A percentile compares a stretch with the other conserved stretches of the same genome.
These are phyloP conservation scores for Boletus sp. DNA, from an alignment of 768 basidiomycete genomes.

Conservation along the genomic window DNA sequence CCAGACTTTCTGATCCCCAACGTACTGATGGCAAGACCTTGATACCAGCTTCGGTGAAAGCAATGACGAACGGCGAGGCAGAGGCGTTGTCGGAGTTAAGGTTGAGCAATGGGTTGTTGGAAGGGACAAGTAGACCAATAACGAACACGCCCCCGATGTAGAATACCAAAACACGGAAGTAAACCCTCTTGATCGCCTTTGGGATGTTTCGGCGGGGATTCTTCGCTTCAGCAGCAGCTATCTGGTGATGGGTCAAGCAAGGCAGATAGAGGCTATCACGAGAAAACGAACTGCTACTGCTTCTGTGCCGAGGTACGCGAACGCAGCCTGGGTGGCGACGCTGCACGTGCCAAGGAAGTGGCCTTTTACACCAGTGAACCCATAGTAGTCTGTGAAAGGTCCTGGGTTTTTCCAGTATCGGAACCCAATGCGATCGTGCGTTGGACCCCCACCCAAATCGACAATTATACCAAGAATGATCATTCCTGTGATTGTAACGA, in stretches of 20 bases:
- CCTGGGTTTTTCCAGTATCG: conserved; percentile 54
- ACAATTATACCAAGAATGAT: conserved; percentile 46
- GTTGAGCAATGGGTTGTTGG: conserved; percentile 40
- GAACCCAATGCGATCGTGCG: conserved; percentile 48
- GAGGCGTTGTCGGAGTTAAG: conserved; percentile 39
- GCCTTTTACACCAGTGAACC: conserved; percentile 42
- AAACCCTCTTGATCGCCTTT: conserved; percentile 43
- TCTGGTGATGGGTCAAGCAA: conserved; percentile 18
- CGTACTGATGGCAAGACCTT: conserved; percentile 49
- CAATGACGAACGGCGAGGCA: conserved; percentile 57
- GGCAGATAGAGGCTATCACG: background rate
- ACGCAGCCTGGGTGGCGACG: conserved; percentile 56
- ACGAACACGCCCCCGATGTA: conserved; percentile 41
- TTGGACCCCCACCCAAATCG: conserved; percentile 54
- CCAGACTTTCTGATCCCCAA: background rate
- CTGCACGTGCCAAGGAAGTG: conserved; percentile 51
- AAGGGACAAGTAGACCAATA: conserved; percentile 49
- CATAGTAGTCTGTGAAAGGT: conserved; percentile 46
- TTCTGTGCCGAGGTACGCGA: conserved; percentile 60
- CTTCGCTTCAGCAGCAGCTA: conserved; percentile 47
- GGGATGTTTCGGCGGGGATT: conserved; percentile 47
- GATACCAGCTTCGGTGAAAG: conserved; percentile 54
- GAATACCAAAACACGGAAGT: conserved; percentile 39
- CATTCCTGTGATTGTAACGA: conserved; percentile 43
- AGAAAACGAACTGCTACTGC: conserved; percentile 37